Evolutionary conservation across 768 basidiomycete genomes (phyloP).

Genomic region (Saitozyma podzolica): DNA sequence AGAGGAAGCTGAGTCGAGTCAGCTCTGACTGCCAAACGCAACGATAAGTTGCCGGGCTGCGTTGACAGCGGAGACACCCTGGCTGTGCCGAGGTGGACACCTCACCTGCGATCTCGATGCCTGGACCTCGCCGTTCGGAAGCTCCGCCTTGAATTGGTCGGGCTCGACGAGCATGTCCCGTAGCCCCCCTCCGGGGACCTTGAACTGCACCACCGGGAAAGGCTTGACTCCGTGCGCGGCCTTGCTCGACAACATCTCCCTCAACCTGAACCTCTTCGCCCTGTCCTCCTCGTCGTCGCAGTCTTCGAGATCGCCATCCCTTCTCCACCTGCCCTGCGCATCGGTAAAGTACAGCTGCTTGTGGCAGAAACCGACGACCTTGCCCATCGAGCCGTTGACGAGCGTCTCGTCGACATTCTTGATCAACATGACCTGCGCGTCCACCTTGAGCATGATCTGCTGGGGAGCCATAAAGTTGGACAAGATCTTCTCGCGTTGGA

Average conservation of each 20-base stretch:
- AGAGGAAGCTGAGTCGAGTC: slow-evolving; percentile 65
- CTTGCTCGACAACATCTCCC: slow-evolving; percentile 37
- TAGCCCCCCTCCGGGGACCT: slow-evolving; percentile 61
- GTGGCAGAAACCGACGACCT: slow-evolving; percentile 67
- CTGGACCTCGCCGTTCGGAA: slow-evolving; percentile 82
- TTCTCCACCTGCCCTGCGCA: slow-evolving; percentile 50
- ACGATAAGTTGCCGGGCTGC: neutral
- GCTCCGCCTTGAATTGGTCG: slow-evolving; percentile 82
- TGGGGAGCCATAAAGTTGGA: slow-evolving; percentile 87
- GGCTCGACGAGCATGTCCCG: slow-evolving; percentile 62
- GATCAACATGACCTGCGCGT: slow-evolving; percentile 92
- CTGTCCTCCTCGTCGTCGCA: slow-evolving; percentile 53
- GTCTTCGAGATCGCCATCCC: slow-evolving; percentile 44
- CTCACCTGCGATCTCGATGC: slow-evolving; percentile 75
- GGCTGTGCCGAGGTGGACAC: no score
- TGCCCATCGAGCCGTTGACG: slow-evolving; percentile 93
- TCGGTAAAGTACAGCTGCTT: slow-evolving; percentile 35
- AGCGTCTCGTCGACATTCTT: slow-evolving; percentile 88
- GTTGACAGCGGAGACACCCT: no score
- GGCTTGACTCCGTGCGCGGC: slow-evolving; percentile 29
- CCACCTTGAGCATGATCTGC: slow-evolving; percentile 67
- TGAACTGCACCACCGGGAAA: slow-evolving; percentile 78
- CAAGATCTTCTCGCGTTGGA: slow-evolving; percentile 73
- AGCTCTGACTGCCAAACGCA: slow-evolving; percentile 4
- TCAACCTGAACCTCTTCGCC: slow-evolving; percentile 48